These are phyloP conservation scores for Aspergillus ochraceus DNA, from an alignment of 2,329 filamentous ascomycete species.

Conservation along the genomic window DNA sequence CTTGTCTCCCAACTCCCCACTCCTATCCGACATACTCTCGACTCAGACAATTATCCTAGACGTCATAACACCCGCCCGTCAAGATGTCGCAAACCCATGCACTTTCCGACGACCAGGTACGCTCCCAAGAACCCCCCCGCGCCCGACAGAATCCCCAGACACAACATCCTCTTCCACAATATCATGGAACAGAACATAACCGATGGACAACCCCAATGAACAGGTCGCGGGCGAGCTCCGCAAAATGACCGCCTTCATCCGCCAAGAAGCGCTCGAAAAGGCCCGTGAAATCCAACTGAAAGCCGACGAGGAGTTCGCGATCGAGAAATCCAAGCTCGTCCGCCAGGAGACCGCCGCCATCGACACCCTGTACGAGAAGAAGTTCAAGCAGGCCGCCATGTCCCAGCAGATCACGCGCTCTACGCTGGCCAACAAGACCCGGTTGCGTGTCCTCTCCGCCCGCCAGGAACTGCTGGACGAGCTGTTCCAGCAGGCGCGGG, in stretches of 20 bases:
- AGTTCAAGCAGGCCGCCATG: conserved; percentile 98
- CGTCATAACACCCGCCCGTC: conserved; percentile 35
- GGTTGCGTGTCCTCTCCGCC: conserved; percentile 81
- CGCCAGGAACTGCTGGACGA: conserved; percentile 88
- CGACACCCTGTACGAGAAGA: conserved; percentile 93
- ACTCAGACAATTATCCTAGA: conserved; percentile 3
- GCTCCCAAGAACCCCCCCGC: conserved; percentile 13
- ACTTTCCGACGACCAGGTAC: conserved; percentile 95
- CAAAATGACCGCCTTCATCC: conserved; percentile 99
- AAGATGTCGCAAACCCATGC: conserved; percentile 91
- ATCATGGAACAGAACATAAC: conserved; percentile 3
- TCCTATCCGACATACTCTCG: background rate
- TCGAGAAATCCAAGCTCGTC: conserved; percentile 98
- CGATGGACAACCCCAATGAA: background rate
- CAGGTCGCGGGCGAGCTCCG: conserved; percentile 96
- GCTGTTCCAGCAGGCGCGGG: conserved; percentile 79
- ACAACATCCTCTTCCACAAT: conserved; percentile 20
- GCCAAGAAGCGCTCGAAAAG: conserved; percentile 96
- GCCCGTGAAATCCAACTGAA: conserved; percentile 97
- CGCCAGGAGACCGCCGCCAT: conserved; percentile 92
- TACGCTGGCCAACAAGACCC: conserved; percentile 92
- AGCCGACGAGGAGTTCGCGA: conserved; percentile 97
- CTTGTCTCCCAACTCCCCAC: conserved; percentile 15
- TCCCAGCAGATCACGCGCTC: conserved; percentile 98
- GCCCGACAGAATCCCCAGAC: conserved; percentile 1